Evolutionary conservation across 2,329 filamentous ascomycete species (phyloP), one percentile per base, ranked within the genome.

Genomic region (Neoarthrinium moseri): DNA sequence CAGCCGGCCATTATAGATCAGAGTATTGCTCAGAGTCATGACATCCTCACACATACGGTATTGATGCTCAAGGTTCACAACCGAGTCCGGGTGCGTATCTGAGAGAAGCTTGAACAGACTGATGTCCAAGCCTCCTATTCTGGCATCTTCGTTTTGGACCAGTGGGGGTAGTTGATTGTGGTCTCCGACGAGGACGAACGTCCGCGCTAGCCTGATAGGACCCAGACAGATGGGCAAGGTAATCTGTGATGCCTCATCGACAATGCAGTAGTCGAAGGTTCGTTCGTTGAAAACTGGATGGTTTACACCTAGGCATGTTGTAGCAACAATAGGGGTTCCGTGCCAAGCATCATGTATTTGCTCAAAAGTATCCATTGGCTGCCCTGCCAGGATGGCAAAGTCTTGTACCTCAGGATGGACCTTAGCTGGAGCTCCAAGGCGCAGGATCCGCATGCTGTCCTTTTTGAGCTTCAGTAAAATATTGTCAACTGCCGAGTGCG

Each of bases 31-130:
- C 12, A 99, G 78, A 2, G 86, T 79, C 92, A 97, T 97, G 50
- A 99, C 88, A 51, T 99, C 94, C 55, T 94, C 88, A 58, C 90
- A 96, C 94, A 99, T 99, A 50, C 94, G 89, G 63, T 99, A 99
- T 63, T 99, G 94, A 59, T 96, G 91, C 58, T 94, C 91, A 2
- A 99, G 79, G 52, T 88, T 95, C 51, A 95, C 89, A 2, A 99
- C 91, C 1, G 91, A 91, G 37, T 83, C 74, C 0, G 94, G 91
- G 52, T 97, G 91, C 1, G 81, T 79, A 59, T 97, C 94, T 1
- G 91, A 96, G 11, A 99, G 79, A 4, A 94, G 77, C 63, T 95
- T 95, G 77, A 99, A 99, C 42, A 99, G 75, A 62, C 89, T 95
- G 36, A 96, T 80, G 63, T 99, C 94, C 5, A 99, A 74, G 1